These are phyloP conservation scores for Myxozyma udenii DNA, from an alignment of 805 yeast genomes.

Conservation along the genomic window DNA sequence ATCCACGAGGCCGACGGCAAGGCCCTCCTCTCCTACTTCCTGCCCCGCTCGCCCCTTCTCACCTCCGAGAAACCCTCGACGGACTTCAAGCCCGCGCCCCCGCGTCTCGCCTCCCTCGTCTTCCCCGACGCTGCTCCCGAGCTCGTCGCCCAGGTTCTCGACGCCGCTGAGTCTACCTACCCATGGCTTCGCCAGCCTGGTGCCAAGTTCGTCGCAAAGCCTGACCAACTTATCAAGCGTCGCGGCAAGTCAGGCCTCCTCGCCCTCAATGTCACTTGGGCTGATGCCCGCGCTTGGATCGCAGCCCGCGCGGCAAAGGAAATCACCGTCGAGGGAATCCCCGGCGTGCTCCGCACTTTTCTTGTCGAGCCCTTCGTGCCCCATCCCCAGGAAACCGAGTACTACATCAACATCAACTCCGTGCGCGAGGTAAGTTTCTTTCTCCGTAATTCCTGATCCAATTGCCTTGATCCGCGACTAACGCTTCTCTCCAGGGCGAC, in stretches of 20 bases:
- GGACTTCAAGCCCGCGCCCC: conserved; percentile 28
- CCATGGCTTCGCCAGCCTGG: conserved; percentile 43
- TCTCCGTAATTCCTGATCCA: not conserved
- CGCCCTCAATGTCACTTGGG: conserved; percentile 46
- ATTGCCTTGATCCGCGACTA: not conserved
- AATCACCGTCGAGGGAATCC: conserved; percentile 43
- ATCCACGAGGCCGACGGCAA: conserved; percentile 49
- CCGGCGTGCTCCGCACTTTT: conserved; percentile 43
- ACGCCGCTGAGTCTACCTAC: conserved; percentile 39
- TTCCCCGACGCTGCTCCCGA: conserved; percentile 34
- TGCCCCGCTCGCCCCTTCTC: conserved; percentile 44
- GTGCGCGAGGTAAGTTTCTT: conserved; percentile 39
- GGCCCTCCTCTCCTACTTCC: conserved; percentile 44
- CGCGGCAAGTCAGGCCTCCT: conserved; percentile 47
- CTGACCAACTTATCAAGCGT: conserved; percentile 48
- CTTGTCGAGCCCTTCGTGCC: conserved; percentile 50
- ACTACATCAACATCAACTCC: conserved; percentile 49
- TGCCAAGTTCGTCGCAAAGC: conserved; percentile 46
- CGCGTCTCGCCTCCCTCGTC: conserved; percentile 35
- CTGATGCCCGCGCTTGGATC: conserved; percentile 45
- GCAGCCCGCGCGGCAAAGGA: conserved; percentile 43
- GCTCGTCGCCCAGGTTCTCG: conserved; percentile 38
- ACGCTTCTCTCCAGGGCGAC: conserved; percentile 38
- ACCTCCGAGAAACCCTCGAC: conserved; percentile 28
- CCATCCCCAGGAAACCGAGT: conserved; percentile 47